Base-by-base conservation (phyloP, 2,329 filamentous ascomycete species). In the Ophiostoma fasciatum region DNA sequence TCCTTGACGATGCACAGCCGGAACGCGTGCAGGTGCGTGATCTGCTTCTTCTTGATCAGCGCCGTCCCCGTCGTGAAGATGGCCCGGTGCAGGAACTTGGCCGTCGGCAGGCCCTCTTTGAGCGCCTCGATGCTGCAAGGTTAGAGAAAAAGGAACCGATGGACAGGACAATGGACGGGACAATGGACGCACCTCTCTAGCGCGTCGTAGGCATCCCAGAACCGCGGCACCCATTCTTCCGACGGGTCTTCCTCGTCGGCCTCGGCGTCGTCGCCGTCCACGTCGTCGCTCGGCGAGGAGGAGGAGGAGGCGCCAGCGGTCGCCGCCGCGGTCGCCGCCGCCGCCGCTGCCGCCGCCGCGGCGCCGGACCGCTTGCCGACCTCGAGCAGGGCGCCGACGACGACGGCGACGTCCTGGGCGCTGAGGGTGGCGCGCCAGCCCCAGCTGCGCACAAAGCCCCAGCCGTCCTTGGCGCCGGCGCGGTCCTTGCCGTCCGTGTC, bases 401-500 rank as follows among this genome's bases (percentile, higher is more conserved):
- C 77, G 13, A 94, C 82, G n/a, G 83, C 84, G 0, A 94, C 84
- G 53, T 98, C 90, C 33, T 88, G 82, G 6, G 90, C 90, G 42
- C 82, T 92, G 19, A 96, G 65, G 33, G 88, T 94, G 1, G 87
- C 88, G 53, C 87, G 81, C 87, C 87, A 98, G 10, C 90, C 90
- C 90, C 90, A 98, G 52, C 84, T 93, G 40, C 87, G 73, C 14
- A 96, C 88, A 51, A 96, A 98, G 0, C 90, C 88, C 88, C 88
- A 96, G 10, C 85, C 87, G 54, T 94, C 85, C 51, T 88, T 88
- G 31, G 75, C 73, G 17, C 78, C 76, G 14, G 68, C 77, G 35
- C 74, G 71, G 45, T 79, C 74, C 46, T 71, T 71, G 5, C 74
- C 76, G 45, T 81, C 78, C 5, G 78, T 76, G 40, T 80, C 77